Evolutionary conservation across 2,329 filamentous ascomycete genomes (phyloP).

Genomic region (Didymella glomerata): DNA sequence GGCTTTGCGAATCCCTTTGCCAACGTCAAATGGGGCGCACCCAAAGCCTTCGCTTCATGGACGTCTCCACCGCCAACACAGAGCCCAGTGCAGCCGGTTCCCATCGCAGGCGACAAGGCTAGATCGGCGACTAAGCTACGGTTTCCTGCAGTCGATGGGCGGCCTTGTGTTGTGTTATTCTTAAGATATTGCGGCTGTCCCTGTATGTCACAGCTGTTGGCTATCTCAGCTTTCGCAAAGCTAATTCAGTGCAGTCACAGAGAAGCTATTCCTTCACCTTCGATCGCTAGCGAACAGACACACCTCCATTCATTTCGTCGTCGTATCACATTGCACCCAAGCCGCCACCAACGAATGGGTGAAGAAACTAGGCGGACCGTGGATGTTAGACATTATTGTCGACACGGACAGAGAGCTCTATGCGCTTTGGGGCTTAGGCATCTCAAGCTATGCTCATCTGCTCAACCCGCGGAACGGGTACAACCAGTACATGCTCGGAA

Average conservation of each 20-base stretch:
- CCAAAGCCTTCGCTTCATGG: slow-evolving; percentile 47
- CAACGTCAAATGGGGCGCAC: slow-evolving; percentile 47
- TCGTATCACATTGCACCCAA: slow-evolving; percentile 67
- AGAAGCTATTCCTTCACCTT: slow-evolving; percentile 64
- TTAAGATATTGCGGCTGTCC: slow-evolving; percentile 48
- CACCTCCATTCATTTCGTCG: slow-evolving; percentile 63
- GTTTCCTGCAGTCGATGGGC: slow-evolving; percentile 42
- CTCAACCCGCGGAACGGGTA: slow-evolving; percentile 48
- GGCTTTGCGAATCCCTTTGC: slow-evolving; percentile 47
- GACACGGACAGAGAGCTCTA: slow-evolving; percentile 67
- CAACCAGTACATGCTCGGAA: slow-evolving; percentile 47
- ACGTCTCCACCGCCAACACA: slow-evolving; percentile 42
- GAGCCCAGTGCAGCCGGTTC: slow-evolving; percentile 39
- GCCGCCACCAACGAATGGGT: slow-evolving; percentile 66
- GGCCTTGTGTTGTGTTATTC: slow-evolving; percentile 45
- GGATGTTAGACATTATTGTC: slow-evolving; percentile 64
- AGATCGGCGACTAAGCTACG: slow-evolving; percentile 41
- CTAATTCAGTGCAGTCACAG: slow-evolving; percentile 36
- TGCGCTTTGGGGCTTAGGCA: slow-evolving; percentile 67
- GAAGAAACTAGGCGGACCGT: slow-evolving; percentile 65
- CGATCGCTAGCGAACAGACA: slow-evolving; percentile 64
- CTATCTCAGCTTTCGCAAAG: neutral
- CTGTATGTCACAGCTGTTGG: slow-evolving; percentile 29
- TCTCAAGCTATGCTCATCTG: slow-evolving; percentile 47
- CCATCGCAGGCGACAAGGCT: slow-evolving; percentile 38